These are phyloP conservation scores for Pythium pyrilobum DNA, from an alignment of 352 stramenopile genomes.

Conservation along the genomic window DNA sequence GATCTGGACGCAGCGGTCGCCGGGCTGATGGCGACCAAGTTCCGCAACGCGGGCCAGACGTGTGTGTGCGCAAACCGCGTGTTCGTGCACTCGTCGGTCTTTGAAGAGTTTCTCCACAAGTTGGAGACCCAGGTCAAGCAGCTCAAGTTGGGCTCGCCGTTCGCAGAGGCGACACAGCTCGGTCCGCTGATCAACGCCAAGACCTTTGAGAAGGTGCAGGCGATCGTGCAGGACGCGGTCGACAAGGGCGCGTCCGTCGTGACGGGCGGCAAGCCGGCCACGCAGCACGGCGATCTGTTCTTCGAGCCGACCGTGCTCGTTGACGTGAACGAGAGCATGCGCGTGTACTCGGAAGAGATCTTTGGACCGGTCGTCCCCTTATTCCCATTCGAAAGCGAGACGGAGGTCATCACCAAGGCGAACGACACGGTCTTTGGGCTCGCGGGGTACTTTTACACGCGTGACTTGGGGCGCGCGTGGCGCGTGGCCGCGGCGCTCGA, in stretches of 20 bases:
- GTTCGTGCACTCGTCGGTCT: slow-evolving; percentile 91
- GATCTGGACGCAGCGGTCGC: slow-evolving; percentile 80
- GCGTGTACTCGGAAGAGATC: slow-evolving; percentile 92
- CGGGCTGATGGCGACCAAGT: slow-evolving; percentile 82
- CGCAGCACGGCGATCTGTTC: slow-evolving; percentile 70
- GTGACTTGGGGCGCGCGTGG: slow-evolving; percentile 84
- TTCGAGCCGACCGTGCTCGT: slow-evolving; percentile 94
- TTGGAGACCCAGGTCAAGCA: slow-evolving; percentile 65
- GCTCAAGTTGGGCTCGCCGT: slow-evolving; percentile 87
- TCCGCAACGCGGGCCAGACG: slow-evolving; percentile 87
- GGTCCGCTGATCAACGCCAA: slow-evolving; percentile 95
- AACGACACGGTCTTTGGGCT: slow-evolving; percentile 92
- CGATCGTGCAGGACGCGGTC: slow-evolving; percentile 86
- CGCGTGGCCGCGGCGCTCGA: slow-evolving; percentile 87
- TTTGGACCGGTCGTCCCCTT: slow-evolving; percentile 96
- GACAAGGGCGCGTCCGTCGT: slow-evolving; percentile 86
- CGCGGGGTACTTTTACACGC: slow-evolving; percentile 94
- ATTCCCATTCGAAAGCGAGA: slow-evolving; percentile 92
- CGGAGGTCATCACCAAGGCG: slow-evolving; percentile 92
- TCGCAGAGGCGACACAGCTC: slow-evolving; percentile 74
- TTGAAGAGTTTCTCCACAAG: slow-evolving; percentile 90
- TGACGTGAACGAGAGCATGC: slow-evolving; percentile 86
- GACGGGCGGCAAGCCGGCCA: slow-evolving; percentile 69
- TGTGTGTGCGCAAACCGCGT: slow-evolving; percentile 91
- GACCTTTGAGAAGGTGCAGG: slow-evolving; percentile 85